These are phyloP conservation scores for Elsinoe batatas DNA, from an alignment of 2,329 filamentous ascomycete species.

Conservation along the genomic window DNA sequence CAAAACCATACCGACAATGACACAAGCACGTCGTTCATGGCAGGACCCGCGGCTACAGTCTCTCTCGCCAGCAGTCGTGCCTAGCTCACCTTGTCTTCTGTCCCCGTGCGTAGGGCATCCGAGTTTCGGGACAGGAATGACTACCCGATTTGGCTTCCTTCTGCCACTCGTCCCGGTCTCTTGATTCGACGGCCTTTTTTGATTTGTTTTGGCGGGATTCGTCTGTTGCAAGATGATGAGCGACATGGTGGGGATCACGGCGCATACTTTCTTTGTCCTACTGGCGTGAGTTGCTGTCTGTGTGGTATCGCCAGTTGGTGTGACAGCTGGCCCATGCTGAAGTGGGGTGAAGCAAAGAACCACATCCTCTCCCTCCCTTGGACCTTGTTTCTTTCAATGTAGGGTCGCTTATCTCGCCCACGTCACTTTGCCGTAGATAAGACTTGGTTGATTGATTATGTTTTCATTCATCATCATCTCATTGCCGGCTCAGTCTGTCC, in stretches of 20 bases:
- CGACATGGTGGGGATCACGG: background rate
- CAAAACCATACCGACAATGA: background rate
- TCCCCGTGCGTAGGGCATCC: constrained; percentile 5
- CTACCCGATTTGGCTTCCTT: background rate
- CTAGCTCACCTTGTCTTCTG: constrained; percentile 10
- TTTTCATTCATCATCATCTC: constrained; percentile 10
- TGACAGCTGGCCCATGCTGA: constrained; percentile 3
- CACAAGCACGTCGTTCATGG: background rate
- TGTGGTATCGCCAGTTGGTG: background rate
- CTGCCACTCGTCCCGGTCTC: background rate
- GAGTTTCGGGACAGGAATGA: constrained; percentile 9
- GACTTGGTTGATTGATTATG: background rate
- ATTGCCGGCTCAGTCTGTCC: background rate
- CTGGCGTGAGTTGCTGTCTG: background rate
- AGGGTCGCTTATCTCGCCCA: background rate
- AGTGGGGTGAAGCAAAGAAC: background rate
- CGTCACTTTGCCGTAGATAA: background rate
- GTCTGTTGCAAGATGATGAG: background rate
- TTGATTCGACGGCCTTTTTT: background rate
- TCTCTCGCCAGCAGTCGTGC: background rate
- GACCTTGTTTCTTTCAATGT: background rate
- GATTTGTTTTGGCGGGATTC: background rate
- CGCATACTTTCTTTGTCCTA: background rate
- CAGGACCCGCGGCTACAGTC: background rate
- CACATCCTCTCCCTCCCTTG: too few relatives aligned